Evolutionary conservation across 2,329 filamentous ascomycete genomes (phyloP).

Genomic region (Calonectria naviculata): DNA sequence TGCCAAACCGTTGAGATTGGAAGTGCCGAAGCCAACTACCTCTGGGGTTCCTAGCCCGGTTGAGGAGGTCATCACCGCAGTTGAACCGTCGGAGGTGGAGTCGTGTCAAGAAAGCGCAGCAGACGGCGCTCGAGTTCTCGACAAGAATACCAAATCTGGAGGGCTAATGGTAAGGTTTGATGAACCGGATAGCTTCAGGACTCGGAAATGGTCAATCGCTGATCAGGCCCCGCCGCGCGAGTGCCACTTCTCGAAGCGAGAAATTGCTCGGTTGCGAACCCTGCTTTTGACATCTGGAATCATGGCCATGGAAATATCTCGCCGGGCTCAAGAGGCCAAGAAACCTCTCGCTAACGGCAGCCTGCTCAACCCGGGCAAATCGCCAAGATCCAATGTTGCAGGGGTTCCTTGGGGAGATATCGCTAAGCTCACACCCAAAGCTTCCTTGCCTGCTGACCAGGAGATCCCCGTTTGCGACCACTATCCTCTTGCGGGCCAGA

Average conservation of each 20-base stretch:
- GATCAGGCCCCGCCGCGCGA: conserved; percentile 53
- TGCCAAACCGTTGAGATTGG: conserved; percentile 61
- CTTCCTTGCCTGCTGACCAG: conserved; percentile 44
- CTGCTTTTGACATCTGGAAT: conserved; percentile 87
- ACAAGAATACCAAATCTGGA: conserved; percentile 50
- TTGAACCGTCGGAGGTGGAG: conserved; percentile 54
- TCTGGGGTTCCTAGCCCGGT: conserved; percentile 46
- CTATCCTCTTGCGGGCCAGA: conserved; percentile 64
- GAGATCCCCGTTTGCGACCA: conserved; percentile 54
- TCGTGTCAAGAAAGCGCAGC: conserved; percentile 43
- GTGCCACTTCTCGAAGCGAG: conserved; percentile 68
- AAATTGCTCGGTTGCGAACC: conserved; percentile 82
- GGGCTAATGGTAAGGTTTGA: conserved; percentile 41
- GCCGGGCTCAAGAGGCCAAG: conserved; percentile 66
- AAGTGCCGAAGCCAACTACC: conserved; percentile 56
- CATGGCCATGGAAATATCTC: conserved; percentile 84
- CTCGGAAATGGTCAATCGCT: conserved; percentile 64
- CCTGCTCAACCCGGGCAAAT: conserved; percentile 33
- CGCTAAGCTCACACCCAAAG: conserved; percentile 52
- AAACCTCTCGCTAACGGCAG: conserved; percentile 45
- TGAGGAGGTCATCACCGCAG: conserved; percentile 29
- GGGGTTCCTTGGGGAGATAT: conserved; percentile 56
- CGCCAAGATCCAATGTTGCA: conserved; percentile 31
- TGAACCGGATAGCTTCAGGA: conserved; percentile 36
- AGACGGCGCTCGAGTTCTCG: conserved; percentile 45